These are phyloP conservation scores for Tritrichomonas musculus DNA, from an alignment of 208 protist genomes.

Conservation along the genomic window DNA sequence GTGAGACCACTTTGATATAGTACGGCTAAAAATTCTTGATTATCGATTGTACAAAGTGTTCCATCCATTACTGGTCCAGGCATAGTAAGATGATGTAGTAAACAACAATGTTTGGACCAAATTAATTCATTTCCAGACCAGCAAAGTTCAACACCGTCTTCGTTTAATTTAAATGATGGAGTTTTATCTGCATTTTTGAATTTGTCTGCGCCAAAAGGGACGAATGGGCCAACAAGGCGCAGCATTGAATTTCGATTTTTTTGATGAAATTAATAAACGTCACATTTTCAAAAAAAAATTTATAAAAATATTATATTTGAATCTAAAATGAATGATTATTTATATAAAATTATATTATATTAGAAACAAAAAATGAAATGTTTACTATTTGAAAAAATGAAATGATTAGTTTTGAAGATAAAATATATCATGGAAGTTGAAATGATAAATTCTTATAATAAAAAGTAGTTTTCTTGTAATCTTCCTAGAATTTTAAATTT, in stretches of 20 bases:
- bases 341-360: no score
- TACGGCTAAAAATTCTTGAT: neutral
- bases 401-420: no score
- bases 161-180: neutral
- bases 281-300: no score
- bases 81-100: conserved; percentile 27
- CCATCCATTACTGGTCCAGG: neutral
- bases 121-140: neutral
- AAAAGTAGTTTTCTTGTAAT: no score
- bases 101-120: conserved; percentile 10
- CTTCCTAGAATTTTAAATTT: no score
- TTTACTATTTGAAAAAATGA: no score
- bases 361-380: no score
- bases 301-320: no score
- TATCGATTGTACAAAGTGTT: neutral
- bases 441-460: no score
- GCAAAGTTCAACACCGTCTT: neutral
- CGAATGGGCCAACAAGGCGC: neutral
- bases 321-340: no score
- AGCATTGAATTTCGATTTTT: neutral
- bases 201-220: neutral
- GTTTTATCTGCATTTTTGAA: neutral
- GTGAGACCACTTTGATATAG: neutral
- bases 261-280: no score
- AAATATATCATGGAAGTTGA: no score